These are phyloP conservation scores for Ogataea kodamae DNA, from an alignment of 805 yeast species.

Conservation along the genomic window DNA sequence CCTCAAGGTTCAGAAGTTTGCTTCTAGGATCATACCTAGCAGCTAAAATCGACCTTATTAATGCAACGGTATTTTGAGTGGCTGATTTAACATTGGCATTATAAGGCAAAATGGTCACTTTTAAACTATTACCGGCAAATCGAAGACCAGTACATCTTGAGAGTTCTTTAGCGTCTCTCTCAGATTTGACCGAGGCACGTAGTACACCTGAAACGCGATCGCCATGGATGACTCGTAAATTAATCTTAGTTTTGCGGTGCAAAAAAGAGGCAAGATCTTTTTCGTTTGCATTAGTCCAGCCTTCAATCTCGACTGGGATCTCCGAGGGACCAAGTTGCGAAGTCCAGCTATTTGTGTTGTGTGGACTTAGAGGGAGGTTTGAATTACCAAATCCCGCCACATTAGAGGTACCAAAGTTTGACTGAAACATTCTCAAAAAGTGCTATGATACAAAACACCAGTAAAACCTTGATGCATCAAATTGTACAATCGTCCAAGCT, in stretches of 20 bases:
- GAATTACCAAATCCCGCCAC: no score
- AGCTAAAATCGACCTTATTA: conserved; percentile 57
- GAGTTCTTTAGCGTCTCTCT: conserved; percentile 56
- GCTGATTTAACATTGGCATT: conserved; percentile 24
- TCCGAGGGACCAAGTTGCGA: no score
- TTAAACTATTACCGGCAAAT: conserved; percentile 72
- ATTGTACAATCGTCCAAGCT: no score
- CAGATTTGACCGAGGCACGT: conserved; percentile 53
- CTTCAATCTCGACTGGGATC: conserved; percentile 58
- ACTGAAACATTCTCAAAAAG: conserved; percentile 2
- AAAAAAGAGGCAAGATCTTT: conserved; percentile 68
- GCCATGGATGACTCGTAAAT: conserved; percentile 49
- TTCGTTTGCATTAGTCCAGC: conserved; percentile 79
- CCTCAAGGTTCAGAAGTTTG: conserved; percentile 66
- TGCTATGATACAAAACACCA: neutral
- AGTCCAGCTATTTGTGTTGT: neutral
- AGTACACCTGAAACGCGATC: conserved; percentile 50
- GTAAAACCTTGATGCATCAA: no score
- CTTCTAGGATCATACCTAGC: conserved; percentile 63
- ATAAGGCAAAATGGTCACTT: conserved; percentile 40
- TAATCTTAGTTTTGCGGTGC: conserved; percentile 59
- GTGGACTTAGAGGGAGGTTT: no score
- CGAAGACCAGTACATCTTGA: conserved; percentile 68
- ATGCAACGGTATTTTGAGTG: conserved; percentile 48
- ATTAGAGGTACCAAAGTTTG: conserved; percentile 1